Evolutionary conservation across 148 eudicot genomes (phyloP).

Genomic region (Cornus kousa): DNA sequence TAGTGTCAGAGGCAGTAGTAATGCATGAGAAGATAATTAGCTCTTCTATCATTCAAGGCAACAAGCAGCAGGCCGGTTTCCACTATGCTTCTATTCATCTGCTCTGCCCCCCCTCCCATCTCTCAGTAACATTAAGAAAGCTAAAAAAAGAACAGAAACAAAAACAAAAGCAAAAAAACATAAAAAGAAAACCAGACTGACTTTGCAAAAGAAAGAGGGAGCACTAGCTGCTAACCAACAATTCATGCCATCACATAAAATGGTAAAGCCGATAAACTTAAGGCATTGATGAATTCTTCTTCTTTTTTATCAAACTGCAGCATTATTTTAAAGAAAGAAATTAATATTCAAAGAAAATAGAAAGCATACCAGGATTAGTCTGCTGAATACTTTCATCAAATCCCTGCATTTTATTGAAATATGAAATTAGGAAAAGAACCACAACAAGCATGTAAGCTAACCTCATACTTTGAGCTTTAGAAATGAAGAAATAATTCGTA

Average conservation of each 20-base stretch:
- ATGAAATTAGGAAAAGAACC: conserved; percentile 12
- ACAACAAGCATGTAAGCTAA: conserved; percentile 13
- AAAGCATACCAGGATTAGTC: conserved; percentile 46
- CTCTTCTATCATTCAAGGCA: no score
- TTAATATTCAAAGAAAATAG: neutral
- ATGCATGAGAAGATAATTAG: no score
- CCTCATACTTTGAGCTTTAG: neutral
- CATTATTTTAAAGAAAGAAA: neutral
- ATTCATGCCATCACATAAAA: neutral
- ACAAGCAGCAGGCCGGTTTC: no score
- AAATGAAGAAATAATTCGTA: neutral
- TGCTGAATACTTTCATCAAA: conserved; percentile 36
- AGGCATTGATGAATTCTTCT: neutral
- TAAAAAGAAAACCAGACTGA: neutral
- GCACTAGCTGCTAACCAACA: neutral
- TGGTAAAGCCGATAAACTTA: neutral
- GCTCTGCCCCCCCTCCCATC: neutral
- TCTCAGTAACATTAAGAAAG: neutral
- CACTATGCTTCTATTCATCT: no score
- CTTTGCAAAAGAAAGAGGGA: no score
- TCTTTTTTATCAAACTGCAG: neutral
- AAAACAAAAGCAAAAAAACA: no score
- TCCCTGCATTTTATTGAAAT: conserved; percentile 33
- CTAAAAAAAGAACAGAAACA: neutral
- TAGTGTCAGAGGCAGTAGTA: no score